These are phyloP conservation scores for Fusarium sp. DNA, from an alignment of 2,329 filamentous ascomycete genomes.

Conservation along the genomic window DNA sequence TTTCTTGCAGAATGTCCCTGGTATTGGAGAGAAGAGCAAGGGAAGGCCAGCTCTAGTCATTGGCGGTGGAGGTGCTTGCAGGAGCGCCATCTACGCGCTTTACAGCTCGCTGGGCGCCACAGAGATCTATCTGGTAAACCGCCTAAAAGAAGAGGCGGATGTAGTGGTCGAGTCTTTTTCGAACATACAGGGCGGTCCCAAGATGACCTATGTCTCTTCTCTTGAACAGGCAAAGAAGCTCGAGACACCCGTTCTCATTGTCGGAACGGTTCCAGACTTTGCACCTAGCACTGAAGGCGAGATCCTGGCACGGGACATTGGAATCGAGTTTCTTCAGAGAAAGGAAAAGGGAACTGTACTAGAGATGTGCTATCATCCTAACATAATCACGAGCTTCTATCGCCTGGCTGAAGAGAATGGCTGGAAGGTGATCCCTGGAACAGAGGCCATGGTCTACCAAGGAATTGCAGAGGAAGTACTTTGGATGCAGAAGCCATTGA, in stretches of 20 bases:
- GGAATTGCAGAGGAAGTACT: neutral
- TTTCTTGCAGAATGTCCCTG: neutral
- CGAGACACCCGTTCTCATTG: neutral
- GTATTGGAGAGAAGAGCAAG: neutral
- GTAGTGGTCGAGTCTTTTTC: neutral
- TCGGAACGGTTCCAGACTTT: conserved; percentile 1
- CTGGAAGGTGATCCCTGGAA: neutral
- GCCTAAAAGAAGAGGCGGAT: neutral
- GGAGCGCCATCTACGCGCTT: neutral
- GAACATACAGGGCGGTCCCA: neutral
- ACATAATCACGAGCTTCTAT: neutral
- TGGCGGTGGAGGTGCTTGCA: conserved; percentile 3
- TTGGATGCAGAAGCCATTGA: neutral
- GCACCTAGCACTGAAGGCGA: neutral
- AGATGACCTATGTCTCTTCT: neutral
- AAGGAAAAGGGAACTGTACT: neutral
- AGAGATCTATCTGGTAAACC: conserved; percentile 3
- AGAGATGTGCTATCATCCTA: conserved; percentile 7
- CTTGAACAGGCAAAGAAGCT: neutral
- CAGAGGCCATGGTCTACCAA: neutral
- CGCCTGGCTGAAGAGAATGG: neutral
- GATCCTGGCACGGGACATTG: neutral
- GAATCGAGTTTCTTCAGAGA: neutral
- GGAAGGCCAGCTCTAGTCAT: neutral
- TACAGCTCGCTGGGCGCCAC: neutral